Conservation (phyloP, 2,329 filamentous ascomycete genomes). For the Ceratocystis alfenasii region DNA sequence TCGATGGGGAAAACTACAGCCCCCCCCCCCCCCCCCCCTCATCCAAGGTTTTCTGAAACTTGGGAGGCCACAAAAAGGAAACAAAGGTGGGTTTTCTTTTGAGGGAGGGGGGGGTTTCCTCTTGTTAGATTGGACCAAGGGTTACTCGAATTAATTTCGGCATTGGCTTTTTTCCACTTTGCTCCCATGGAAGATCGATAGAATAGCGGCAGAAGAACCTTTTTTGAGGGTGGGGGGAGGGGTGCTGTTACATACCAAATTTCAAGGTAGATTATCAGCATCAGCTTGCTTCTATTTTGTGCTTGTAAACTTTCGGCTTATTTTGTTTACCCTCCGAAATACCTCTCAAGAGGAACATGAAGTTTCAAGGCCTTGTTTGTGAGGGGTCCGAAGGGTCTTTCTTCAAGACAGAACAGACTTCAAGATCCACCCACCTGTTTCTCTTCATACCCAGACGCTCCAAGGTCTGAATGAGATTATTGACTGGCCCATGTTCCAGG, state of each 20-base stretch:
- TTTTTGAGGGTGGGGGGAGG: not conserved
- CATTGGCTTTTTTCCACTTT: not conserved
- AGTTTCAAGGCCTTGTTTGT: not conserved
- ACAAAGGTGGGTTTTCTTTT: not conserved
- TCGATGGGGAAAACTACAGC: too few relatives aligned
- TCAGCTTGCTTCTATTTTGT: not conserved
- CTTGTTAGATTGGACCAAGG: not conserved
- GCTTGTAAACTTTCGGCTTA: not conserved
- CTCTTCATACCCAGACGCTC: too few relatives aligned
- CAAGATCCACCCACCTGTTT: too few relatives aligned
- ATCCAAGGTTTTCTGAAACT: not conserved
- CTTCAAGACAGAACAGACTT: too few relatives aligned
- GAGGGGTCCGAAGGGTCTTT: not conserved
- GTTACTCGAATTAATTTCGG: not conserved
- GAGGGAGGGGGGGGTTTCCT: too few relatives aligned
- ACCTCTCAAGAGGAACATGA: not conserved
- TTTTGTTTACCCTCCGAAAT: not conserved
- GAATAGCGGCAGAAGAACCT: slow-evolving; percentile 8
- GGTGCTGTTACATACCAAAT: not conserved
- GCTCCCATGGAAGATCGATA: not conserved
- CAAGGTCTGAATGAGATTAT: too few relatives aligned
- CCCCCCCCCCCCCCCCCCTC: not conserved
- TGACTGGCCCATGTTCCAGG: not conserved
- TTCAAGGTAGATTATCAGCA: not conserved
- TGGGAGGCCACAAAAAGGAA: not conserved